phyloP scores from a whole-genome alignment of 2,329 filamentous ascomycete species.

The Gaeumannomyces tritici region DNA sequence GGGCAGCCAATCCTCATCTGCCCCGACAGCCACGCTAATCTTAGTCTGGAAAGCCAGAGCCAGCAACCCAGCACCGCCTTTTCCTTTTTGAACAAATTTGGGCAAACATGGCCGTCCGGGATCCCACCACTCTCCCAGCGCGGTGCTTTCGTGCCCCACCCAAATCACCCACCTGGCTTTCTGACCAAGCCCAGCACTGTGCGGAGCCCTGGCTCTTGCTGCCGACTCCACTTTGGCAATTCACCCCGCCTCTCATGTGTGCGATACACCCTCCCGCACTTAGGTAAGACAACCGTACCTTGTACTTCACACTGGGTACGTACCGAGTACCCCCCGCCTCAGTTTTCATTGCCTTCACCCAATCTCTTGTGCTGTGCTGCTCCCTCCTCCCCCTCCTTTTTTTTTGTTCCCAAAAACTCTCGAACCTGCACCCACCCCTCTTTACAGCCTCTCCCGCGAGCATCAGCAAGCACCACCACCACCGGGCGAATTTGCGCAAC shows the following conservation, averaged over 20 bases:
- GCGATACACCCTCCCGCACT: background rate
- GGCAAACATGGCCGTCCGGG: background rate
- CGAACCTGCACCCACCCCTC: slow-evolving; percentile 16
- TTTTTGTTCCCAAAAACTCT: slow-evolving; percentile 17
- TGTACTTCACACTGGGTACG: slow-evolving; percentile 6
- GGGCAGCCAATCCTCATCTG: slow-evolving; percentile 2
- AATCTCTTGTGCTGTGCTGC: slow-evolving; percentile 14
- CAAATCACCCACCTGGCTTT: background rate
- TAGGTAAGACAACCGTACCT: background rate
- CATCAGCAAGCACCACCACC: slow-evolving; percentile 2
- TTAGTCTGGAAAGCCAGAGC: background rate
- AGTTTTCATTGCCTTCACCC: slow-evolving; percentile 7
- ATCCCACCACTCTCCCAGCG: background rate
- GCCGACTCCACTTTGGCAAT: background rate
- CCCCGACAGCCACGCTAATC: slow-evolving; percentile 1
- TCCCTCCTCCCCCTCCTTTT: slow-evolving; percentile 16
- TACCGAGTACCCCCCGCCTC: slow-evolving; percentile 11
- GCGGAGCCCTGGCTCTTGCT: background rate
- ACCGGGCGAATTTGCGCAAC: background rate
- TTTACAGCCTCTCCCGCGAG: slow-evolving; percentile 7
- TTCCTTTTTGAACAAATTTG: background rate
- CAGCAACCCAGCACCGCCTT: background rate
- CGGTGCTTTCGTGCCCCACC: background rate
- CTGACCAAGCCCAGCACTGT: background rate
- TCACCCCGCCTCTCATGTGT: background rate